These are phyloP conservation scores for Polymyxa betae DNA, from an alignment of 208 protist genomes.

Conservation along the genomic window DNA sequence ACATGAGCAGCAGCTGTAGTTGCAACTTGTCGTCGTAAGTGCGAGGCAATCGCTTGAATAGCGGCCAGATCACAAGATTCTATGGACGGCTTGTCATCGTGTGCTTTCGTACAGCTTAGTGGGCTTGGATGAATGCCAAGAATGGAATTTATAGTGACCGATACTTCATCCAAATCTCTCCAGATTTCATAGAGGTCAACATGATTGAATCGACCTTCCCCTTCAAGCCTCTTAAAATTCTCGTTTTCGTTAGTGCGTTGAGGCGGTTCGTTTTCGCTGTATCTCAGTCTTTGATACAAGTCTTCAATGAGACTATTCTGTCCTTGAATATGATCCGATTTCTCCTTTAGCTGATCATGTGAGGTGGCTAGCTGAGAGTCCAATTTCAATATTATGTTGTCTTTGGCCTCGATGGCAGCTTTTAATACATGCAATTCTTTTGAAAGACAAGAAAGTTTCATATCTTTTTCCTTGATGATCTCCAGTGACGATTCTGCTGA, in stretches of 20 bases:
- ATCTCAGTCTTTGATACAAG: neutral
- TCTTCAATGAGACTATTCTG: conserved; percentile 26
- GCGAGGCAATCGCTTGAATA: neutral
- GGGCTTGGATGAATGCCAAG: neutral
- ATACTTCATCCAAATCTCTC: neutral
- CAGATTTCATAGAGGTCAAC: neutral
- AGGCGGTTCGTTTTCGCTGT: neutral
- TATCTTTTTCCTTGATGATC: neutral
- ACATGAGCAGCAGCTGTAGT: neutral
- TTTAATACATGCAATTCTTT: neutral
- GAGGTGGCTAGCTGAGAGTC: neutral
- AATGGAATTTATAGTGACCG: neutral
- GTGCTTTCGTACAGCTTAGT: neutral
- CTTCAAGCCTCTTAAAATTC: too few relatives aligned
- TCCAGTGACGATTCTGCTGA: neutral
- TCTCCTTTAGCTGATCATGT: neutral
- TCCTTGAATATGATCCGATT: neutral
- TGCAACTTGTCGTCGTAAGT: neutral
- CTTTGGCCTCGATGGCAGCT: neutral
- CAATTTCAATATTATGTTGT: conserved; percentile 18
- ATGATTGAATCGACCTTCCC: neutral
- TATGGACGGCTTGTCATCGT: neutral
- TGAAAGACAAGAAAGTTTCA: neutral
- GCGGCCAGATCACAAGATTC: neutral
- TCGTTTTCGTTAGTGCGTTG: neutral